Evolutionary conservation across 495 filamentous ascomycete genomes (phyloP).

Genomic region (Annulohypoxylon bovei): DNA sequence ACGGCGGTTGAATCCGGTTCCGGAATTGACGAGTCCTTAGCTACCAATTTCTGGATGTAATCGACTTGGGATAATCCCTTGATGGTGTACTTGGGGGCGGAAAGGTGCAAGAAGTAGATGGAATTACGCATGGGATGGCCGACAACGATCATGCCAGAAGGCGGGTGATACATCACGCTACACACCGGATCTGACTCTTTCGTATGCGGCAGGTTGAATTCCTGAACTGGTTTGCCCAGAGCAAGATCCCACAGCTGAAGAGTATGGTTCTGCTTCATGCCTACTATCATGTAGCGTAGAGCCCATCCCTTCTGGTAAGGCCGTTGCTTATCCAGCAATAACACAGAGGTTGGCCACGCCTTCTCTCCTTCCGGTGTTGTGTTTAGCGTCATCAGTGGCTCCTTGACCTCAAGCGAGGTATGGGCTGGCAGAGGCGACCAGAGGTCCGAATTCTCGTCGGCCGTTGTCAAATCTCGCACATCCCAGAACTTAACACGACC

Average conservation of each 20-base stretch:
- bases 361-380: conserved; percentile 84
- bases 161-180: conserved; percentile 91
- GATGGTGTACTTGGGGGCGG: conserved; percentile 88
- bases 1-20: conserved; percentile 93
- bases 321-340: conserved; percentile 93
- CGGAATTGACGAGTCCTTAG: conserved; percentile 76
- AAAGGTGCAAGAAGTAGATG: conserved; percentile 95
- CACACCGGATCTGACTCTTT: conserved; percentile 97
- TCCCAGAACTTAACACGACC: conserved; percentile 98
- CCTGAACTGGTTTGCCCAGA: conserved; percentile 92
- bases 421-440: conserved; percentile 61
- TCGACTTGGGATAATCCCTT: conserved; percentile 83
- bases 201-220: conserved; percentile 94
- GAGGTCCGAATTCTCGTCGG: conserved; percentile 62
- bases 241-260: conserved; percentile 99
- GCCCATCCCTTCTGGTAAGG: conserved; percentile 88
- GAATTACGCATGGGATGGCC: conserved; percentile 97
- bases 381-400: conserved; percentile 79
- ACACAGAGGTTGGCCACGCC: conserved; percentile 93
- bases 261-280: conserved; percentile 98
- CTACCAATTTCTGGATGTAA: conserved; percentile 78
- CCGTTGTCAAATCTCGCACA: conserved; percentile 75
- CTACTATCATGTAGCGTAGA: conserved; percentile 92
- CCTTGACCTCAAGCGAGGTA: conserved; percentile 73
- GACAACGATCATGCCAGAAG: conserved; percentile 89